Conservation (phyloP, 352 stramenopile species). For the Nothophytophthora sp. region DNA sequence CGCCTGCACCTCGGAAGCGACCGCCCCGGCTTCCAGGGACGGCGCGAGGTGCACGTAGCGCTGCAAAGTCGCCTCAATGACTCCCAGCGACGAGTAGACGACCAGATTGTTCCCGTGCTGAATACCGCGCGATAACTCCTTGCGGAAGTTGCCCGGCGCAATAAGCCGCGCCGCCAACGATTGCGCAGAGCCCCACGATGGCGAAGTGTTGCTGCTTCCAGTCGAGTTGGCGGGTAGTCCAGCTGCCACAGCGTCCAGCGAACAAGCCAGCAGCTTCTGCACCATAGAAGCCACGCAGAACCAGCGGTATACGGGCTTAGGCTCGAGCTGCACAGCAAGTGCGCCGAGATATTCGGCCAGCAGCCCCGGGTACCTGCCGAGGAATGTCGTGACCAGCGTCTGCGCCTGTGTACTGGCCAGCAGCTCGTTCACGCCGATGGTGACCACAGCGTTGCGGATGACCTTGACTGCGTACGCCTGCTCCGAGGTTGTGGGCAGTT, state of each 20-base stretch:
- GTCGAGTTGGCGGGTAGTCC: conserved; percentile 16
- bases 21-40: conserved; percentile 11
- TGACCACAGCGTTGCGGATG: conserved; percentile 62
- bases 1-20: conserved; percentile 50
- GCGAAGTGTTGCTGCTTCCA: conserved; percentile 9
- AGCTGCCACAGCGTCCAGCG: conserved; percentile 36
- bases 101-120: conserved; percentile 78
- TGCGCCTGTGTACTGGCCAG: conserved; percentile 53
- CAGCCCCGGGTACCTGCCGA: conserved; percentile 64
- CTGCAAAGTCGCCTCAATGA: conserved; percentile 62
- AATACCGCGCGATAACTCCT: conserved; percentile 80
- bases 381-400: conserved; percentile 52
- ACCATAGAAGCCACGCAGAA: conserved; percentile 75
- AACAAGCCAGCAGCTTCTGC: conserved; percentile 60
- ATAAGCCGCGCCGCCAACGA: conserved; percentile 62
- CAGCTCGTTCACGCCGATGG: conserved; percentile 68
- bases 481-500: conserved; percentile 35
- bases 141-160: conserved; percentile 66
- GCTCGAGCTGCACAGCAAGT: conserved; percentile 68
- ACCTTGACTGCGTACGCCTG: conserved; percentile 57
- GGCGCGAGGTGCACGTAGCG: conserved; percentile 49
- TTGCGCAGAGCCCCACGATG: conserved; percentile 50
- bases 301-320: conserved; percentile 74
- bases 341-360: conserved; percentile 59
- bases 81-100: conserved; percentile 68